Base-by-base conservation (phyloP, 2,329 filamentous ascomycete species). In the Nectriaceae sp. region DNA sequence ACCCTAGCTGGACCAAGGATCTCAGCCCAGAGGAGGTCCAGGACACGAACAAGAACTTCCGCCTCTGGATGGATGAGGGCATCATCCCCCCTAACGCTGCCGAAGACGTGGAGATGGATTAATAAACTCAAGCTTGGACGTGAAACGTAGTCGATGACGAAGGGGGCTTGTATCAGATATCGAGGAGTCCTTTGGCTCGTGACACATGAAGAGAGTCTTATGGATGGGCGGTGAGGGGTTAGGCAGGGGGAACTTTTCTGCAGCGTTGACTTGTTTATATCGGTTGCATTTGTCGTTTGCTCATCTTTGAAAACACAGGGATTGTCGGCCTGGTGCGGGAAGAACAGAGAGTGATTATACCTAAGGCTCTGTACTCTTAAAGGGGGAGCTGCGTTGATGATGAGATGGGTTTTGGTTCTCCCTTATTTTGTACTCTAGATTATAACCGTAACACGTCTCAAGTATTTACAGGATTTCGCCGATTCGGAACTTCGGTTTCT, bases 1-100 rank as follows among this genome's bases (percentile, higher is more conserved):
- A 92, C 77, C 85, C 87, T 50, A 81, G 89, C 53, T 93, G 91
- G 71, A 77, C 95, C 68, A 83, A 90, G 70, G 88, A 89, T 46
- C 75, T 90, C 70, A 88, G 87, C 67, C 88, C 89, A 70, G 88
- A 88, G 56, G 82, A 87, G 61, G 84, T 88, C n/a, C 77, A 87
- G 64, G 82, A 87, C 68, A 84, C 84, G 56, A 92, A 92, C 72
- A 82, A 85, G 62, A 80, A 80, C 48, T 83, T 78, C 59, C 70
- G 75, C 55, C 74, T 70, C 49, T 83, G 80, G 77, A 69, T 75
- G 59, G 73, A 75, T 38, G 76, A 82, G 21, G 79, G 77, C 13
- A 53, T 74, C 33, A 56, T 65, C 20, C 74, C 74, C 3, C 64
- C 65, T 18, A 60, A 62, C 43, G 65, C 66, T 35, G 47, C 63